These are phyloP conservation scores for Medicago lupulina DNA, from an alignment of 306 rosid genomes.

Conservation along the genomic window DNA sequence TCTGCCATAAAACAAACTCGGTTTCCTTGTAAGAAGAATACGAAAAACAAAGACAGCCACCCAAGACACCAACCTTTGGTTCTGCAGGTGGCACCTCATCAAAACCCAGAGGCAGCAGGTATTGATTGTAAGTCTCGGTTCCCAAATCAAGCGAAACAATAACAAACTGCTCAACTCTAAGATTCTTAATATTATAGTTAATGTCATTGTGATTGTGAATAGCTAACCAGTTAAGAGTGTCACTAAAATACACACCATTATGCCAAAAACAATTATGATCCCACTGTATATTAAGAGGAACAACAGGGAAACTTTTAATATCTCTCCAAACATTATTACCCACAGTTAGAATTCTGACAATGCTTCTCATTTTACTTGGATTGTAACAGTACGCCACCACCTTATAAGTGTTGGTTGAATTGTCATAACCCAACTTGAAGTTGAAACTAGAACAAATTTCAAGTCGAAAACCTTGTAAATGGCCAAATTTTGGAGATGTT, in stretches of 20 bases:
- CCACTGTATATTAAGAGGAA: neutral
- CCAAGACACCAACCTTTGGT: neutral
- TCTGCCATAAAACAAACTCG: neutral
- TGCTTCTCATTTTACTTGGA: fast-evolving
- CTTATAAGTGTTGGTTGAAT: neutral
- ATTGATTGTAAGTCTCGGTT: neutral
- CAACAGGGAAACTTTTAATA: neutral
- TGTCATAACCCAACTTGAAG: neutral
- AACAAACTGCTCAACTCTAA: neutral
- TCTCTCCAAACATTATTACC: neutral
- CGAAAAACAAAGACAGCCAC: too few relatives aligned
- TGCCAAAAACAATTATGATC: too few relatives aligned
- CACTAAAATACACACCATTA: neutral
- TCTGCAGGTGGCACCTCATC: neutral
- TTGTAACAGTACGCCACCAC: neutral
- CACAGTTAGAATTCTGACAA: neutral
- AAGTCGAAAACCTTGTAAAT: neutral
- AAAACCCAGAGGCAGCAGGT: neutral
- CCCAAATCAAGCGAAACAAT: neutral
- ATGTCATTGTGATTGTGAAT: neutral
- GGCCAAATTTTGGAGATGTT: neutral
- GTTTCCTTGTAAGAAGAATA: neutral
- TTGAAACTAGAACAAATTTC: too few relatives aligned
- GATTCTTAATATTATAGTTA: neutral
- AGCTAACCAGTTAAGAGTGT: neutral